A percentile compares a stretch with the other conserved stretches of the same genome.
Evolutionary conservation across 805 yeast species (phyloP).

Genomic region (Monosporozyma unispora): DNA sequence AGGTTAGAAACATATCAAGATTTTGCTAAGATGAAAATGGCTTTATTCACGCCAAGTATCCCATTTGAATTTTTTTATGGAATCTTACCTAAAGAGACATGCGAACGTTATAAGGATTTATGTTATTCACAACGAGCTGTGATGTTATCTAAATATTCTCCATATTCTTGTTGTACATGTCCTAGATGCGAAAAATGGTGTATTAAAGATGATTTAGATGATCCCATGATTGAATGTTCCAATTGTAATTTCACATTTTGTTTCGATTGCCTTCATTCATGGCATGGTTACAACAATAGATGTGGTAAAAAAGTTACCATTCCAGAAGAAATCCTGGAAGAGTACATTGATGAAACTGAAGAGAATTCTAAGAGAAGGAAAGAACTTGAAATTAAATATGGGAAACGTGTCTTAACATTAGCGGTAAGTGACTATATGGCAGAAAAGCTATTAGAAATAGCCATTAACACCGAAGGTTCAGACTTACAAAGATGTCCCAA

Average conservation of each 20-base stretch:
- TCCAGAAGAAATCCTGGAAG: constrained; percentile 28
- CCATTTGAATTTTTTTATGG: constrained; percentile 28
- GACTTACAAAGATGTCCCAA: constrained; percentile 44
- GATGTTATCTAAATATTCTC: constrained; percentile 36
- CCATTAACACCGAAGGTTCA: constrained; percentile 35
- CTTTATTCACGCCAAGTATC: constrained; percentile 37
- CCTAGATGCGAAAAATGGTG: constrained; percentile 45
- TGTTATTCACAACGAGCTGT: constrained; percentile 35
- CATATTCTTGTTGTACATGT: constrained; percentile 42
- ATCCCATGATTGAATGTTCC: constrained; percentile 40
- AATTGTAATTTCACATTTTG: constrained; percentile 48
- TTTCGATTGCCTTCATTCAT: constrained; percentile 45
- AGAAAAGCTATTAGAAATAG: constrained; percentile 38
- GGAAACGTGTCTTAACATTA: constrained; percentile 34
- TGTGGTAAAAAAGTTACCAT: constrained; percentile 34
- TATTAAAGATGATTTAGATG: constrained; percentile 39
- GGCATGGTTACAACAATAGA: constrained; percentile 46
- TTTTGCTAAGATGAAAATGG: constrained; percentile 28
- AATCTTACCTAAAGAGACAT: constrained; percentile 24
- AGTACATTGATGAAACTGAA: constrained; percentile 31
- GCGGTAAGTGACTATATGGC: constrained; percentile 40
- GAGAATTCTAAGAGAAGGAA: constrained; percentile 21
- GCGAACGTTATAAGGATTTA: constrained; percentile 34
- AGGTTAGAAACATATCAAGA: constrained; percentile 17
- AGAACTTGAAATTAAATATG: constrained; percentile 36